Percentiles rank a stretch among this genome's conserved stretches.
Evolutionary conservation across 805 yeast species (phyloP).

Genomic region (Candida jianshihensis): DNA sequence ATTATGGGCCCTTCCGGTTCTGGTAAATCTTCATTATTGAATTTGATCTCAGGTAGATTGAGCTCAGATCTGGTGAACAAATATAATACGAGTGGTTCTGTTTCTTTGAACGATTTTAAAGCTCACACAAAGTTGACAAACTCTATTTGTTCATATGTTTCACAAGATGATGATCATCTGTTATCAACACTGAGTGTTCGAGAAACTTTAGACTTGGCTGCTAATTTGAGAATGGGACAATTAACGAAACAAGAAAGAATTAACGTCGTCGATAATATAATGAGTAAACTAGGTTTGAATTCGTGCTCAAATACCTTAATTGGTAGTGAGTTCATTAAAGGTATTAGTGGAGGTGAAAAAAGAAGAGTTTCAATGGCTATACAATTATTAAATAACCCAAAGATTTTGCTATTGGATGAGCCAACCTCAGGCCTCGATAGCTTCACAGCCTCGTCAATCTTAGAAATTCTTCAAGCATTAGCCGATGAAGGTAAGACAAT

Average conservation of each 20-base stretch:
- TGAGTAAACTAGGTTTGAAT: constrained; percentile 57
- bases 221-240: constrained; percentile 54
- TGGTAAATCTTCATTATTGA: constrained; percentile 66
- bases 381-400: constrained; percentile 69
- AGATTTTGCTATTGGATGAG: constrained; percentile 70
- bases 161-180: constrained; percentile 75
- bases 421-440: constrained; percentile 89
- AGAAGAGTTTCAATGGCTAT: constrained; percentile 79
- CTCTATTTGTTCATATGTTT: constrained; percentile 64
- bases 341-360: constrained; percentile 80
- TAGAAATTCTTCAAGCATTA: constrained; percentile 51
- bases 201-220: constrained; percentile 71
- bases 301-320: constrained; percentile 74
- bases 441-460: constrained; percentile 66
- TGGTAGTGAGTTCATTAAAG: constrained; percentile 56
- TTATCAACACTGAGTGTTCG: constrained; percentile 67
- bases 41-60: constrained; percentile 55
- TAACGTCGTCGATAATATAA: constrained; percentile 46
- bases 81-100: constrained; percentile 32
- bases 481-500: constrained; percentile 63
- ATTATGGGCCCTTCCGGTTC: constrained; percentile 82
- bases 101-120: constrained; percentile 35
- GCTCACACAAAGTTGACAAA: constrained; percentile 33
- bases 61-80: constrained; percentile 25
- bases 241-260: constrained; percentile 35